These are phyloP conservation scores for Colletotrichum sansevieriae DNA, from an alignment of 2,329 filamentous ascomycete genomes.

Conservation along the genomic window DNA sequence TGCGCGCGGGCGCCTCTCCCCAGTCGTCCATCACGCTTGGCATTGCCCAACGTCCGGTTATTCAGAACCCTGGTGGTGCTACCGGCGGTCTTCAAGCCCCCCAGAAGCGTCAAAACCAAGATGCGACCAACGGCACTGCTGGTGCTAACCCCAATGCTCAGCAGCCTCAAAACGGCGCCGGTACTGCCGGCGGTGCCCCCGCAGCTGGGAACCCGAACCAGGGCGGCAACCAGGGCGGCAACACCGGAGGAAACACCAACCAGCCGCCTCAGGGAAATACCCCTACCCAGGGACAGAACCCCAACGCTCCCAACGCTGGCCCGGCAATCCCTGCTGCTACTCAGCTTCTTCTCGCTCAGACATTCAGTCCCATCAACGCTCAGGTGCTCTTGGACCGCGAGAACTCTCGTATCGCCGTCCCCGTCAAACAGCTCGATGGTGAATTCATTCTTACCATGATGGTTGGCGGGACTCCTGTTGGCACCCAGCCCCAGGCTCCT, in stretches of 20 bases:
- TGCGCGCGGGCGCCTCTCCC: slow-evolving; percentile 42
- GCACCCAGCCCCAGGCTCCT: slow-evolving; percentile 33
- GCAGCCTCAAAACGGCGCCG: background rate
- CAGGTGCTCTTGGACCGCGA: slow-evolving; percentile 42
- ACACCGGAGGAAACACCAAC: slow-evolving; percentile 11
- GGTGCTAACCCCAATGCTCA: background rate
- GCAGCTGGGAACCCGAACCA: slow-evolving; percentile 5
- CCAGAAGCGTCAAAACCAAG: slow-evolving; percentile 38
- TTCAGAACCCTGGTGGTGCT: slow-evolving; percentile 44
- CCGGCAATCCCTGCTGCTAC: slow-evolving; percentile 42
- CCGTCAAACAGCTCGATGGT: slow-evolving; percentile 43
- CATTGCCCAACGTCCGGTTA: slow-evolving; percentile 43
- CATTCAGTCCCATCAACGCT: slow-evolving; percentile 42
- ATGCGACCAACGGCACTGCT: slow-evolving; percentile 27
- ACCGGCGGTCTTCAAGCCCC: slow-evolving; percentile 31
- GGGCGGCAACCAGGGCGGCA: slow-evolving; percentile 18
- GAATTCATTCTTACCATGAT: slow-evolving; percentile 45
- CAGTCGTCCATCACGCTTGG: slow-evolving; percentile 42
- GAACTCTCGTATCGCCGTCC: slow-evolving; percentile 43
- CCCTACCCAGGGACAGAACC: slow-evolving; percentile 15
- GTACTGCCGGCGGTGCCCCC: slow-evolving; percentile 2
- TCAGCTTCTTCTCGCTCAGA: slow-evolving; percentile 43
- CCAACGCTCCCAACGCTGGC: background rate
- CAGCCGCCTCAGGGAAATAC: slow-evolving; percentile 6
- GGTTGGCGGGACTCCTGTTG: slow-evolving; percentile 37